Conservation (phyloP, 2,329 filamentous ascomycete genomes). For the Pyrenochaeta sp. region DNA sequence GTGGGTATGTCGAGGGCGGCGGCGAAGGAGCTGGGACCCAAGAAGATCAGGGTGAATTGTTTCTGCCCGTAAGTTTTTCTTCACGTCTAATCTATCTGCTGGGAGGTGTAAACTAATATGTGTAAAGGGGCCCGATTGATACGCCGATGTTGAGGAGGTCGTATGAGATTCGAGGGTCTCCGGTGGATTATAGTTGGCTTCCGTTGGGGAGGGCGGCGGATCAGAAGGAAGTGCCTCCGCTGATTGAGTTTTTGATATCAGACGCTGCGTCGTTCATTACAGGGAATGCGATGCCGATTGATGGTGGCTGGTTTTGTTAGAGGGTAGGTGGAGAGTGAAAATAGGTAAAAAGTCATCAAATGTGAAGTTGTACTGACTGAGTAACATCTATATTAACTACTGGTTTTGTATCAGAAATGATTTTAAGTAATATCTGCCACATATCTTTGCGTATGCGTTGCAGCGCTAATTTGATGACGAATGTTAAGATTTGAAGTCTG, state of each 20-base stretch:
- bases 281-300: conserved; percentile 54
- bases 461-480: too few relatives aligned
- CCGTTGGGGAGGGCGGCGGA: conserved; percentile 34
- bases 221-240: conserved; percentile 51
- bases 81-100: background rate
- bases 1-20: conserved; percentile 50
- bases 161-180: conserved; percentile 22
- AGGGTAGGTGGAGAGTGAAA: too few relatives aligned
- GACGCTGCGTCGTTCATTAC: conserved; percentile 57
- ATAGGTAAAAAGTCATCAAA: background rate
- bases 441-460: too few relatives aligned
- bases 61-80: conserved; percentile 42
- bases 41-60: conserved; percentile 44
- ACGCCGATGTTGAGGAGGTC: conserved; percentile 44
- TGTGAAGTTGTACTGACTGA: background rate
- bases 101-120: conserved; percentile 5
- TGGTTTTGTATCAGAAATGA: too few relatives aligned
- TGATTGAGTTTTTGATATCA: conserved; percentile 58
- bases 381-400: too few relatives aligned
- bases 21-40: conserved; percentile 50
- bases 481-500: too few relatives aligned
- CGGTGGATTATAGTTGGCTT: conserved; percentile 29
- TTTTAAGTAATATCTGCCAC: too few relatives aligned
- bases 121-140: conserved; percentile 36
- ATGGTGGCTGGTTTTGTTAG: conserved; percentile 54